phyloP scores from a whole-genome alignment of 2,329 filamentous ascomycete genomes.

The Xylaria sp. region DNA sequence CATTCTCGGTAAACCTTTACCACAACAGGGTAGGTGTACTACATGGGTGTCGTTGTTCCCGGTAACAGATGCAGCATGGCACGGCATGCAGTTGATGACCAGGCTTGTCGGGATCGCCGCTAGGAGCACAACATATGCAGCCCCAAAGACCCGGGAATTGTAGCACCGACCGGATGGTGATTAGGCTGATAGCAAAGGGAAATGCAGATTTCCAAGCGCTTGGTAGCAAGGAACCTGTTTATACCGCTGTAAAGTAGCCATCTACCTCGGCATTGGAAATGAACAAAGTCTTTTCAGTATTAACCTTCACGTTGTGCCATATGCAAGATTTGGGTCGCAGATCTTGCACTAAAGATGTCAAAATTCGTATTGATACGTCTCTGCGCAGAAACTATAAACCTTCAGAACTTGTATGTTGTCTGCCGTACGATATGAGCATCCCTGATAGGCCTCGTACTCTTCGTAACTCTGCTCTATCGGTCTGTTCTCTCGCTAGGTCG shows the following conservation, averaged over 20 bases:
- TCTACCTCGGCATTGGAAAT: background rate
- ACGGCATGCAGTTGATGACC: constrained; percentile 2
- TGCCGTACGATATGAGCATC: constrained; percentile 4
- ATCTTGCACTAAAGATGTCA: background rate
- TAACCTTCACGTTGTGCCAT: background rate
- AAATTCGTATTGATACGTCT: background rate
- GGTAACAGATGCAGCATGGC: background rate
- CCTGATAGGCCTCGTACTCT: background rate
- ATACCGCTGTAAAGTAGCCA: background rate
- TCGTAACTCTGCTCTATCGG: background rate
- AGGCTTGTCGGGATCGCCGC: constrained; percentile 23
- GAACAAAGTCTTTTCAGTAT: background rate
- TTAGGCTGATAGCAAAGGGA: constrained; percentile 23
- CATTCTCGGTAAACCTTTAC: background rate
- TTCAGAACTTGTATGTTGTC: background rate
- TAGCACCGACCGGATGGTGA: constrained; percentile 1
- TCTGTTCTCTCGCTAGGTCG: constrained; percentile 12
- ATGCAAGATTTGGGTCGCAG: background rate
- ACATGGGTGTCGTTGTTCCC: background rate
- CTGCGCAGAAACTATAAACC: background rate
- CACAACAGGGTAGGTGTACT: background rate
- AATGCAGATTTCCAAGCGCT: constrained; percentile 8
- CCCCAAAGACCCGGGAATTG: constrained; percentile 20
- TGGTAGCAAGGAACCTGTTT: background rate
- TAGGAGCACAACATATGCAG: constrained; percentile 21